phyloP scores from a whole-genome alignment of 345 rosid species.

The Angophora floribunda region DNA sequence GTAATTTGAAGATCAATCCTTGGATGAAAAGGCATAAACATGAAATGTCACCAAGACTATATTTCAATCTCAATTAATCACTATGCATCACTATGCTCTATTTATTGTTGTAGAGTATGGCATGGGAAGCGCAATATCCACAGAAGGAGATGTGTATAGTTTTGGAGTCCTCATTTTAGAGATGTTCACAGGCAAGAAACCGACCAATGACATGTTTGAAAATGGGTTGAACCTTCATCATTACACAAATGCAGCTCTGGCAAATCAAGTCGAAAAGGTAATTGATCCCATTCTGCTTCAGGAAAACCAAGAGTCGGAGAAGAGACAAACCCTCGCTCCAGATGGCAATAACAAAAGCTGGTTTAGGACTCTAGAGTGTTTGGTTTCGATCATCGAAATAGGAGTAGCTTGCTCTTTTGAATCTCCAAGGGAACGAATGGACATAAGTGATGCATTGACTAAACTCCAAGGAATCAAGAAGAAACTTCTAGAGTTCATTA shows the following conservation, averaged over 20 bases:
- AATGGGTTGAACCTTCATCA: background rate
- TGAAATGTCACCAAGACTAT: background rate
- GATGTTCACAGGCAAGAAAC: background rate
- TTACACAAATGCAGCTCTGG: background rate
- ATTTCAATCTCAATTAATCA: too few species aligned
- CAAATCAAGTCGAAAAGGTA: background rate
- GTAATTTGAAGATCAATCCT: background rate
- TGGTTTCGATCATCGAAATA: background rate
- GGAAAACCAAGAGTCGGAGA: fast-evolving
- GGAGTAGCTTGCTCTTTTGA: background rate
- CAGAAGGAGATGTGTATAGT: background rate
- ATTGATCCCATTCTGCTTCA: background rate
- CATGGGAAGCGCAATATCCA: background rate
- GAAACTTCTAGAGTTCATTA: background rate
- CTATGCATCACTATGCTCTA: background rate
- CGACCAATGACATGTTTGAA: background rate
- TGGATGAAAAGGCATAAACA: background rate
- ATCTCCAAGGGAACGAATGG: background rate
- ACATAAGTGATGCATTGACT: background rate
- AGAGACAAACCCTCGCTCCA: fast-evolving
- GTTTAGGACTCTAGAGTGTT: fast-evolving
- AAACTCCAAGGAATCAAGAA: background rate
- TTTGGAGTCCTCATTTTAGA: background rate
- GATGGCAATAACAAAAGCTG: background rate
- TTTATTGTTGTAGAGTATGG: background rate